Percentiles rank a stretch among this genome's conserved stretches.
Evolutionary conservation across 1,284 basidiomycete species (phyloP).

Genomic region (Ganoderma meredithae): DNA sequence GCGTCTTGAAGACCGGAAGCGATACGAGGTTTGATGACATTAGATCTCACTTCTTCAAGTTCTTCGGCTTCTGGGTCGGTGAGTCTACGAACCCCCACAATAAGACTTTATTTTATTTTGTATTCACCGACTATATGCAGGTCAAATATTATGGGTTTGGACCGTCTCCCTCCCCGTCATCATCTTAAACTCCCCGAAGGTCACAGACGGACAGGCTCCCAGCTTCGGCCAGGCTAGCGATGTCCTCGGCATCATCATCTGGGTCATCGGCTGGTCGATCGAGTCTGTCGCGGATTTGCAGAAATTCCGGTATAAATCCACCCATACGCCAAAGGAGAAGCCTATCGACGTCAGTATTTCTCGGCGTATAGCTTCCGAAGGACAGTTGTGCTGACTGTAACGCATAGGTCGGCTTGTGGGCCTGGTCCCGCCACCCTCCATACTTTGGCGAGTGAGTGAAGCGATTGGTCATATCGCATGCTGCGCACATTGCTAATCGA

Average conservation of each 20-base stretch:
- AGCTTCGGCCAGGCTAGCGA: slow-evolving; percentile 71
- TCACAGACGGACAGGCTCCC: slow-evolving; percentile 58
- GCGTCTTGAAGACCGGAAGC: slow-evolving; percentile 71
- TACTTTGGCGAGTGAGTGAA: slow-evolving; percentile 76
- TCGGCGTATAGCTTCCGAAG: background rate
- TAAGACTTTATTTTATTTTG: too few relatives aligned
- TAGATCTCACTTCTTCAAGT: slow-evolving; percentile 70
- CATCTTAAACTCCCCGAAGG: slow-evolving; percentile 73
- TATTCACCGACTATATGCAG: slow-evolving; percentile 34
- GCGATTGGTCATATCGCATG: background rate
- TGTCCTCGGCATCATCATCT: slow-evolving; percentile 74
- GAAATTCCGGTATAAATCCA: slow-evolving; percentile 69
- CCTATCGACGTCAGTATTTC: slow-evolving; percentile 51
- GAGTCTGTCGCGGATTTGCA: slow-evolving; percentile 72
- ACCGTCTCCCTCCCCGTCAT: slow-evolving; percentile 69
- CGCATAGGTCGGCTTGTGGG: slow-evolving; percentile 58
- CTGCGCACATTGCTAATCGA: too few relatives aligned
- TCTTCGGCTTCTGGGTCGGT: slow-evolving; percentile 67
- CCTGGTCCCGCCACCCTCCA: slow-evolving; percentile 73
- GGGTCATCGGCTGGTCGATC: slow-evolving; percentile 65
- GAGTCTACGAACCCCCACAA: background rate
- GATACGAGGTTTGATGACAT: slow-evolving; percentile 76
- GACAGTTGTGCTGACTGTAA: background rate
- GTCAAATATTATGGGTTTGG: slow-evolving; percentile 73
- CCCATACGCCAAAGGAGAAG: slow-evolving; percentile 58